Conservation (phyloP, 768 basidiomycete genomes). For the Tricholoma sp. region DNA sequence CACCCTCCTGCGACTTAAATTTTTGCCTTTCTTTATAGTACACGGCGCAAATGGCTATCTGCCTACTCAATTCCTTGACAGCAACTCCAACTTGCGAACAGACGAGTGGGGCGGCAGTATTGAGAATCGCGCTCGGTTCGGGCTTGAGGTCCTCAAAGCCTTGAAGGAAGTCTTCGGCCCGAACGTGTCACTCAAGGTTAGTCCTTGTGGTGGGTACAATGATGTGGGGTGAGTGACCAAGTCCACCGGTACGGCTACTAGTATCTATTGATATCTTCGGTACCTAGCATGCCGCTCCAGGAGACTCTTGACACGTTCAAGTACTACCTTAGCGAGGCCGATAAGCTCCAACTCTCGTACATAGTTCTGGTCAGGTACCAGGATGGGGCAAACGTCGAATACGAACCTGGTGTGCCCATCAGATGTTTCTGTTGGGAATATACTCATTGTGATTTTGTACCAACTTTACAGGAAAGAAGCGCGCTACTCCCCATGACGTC, state of each 20-base stretch:
- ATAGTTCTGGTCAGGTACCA: conserved; percentile 27
- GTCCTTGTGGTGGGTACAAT: conserved; percentile 39
- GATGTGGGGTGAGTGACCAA: conserved; percentile 34
- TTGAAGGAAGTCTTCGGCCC: conserved; percentile 34
- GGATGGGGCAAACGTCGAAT: conserved; percentile 17
- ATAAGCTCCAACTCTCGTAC: conserved; percentile 31
- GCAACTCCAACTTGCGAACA: conserved; percentile 42
- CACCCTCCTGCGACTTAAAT: neutral
- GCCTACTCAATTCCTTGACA: conserved; percentile 47
- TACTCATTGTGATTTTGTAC: neutral
- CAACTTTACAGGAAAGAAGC: conserved; percentile 21
- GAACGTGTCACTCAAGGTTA: conserved; percentile 41
- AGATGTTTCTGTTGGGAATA: neutral
- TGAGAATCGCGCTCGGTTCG: conserved; percentile 54
- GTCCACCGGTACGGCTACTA: neutral
- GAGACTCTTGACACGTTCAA: conserved; percentile 37
- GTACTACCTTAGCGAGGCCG: conserved; percentile 36
- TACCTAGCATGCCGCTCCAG: conserved; percentile 35
- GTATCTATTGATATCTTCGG: neutral
- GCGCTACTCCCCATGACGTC: conserved; percentile 33
- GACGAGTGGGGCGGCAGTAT: conserved; percentile 58
- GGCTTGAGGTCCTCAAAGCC: conserved; percentile 45
- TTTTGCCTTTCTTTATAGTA: conserved; percentile 23
- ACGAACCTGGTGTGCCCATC: conserved; percentile 24
- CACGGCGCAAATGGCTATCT: conserved; percentile 42